phyloP scores from a whole-genome alignment of 257 asterid species.

The Coffea canephora region DNA sequence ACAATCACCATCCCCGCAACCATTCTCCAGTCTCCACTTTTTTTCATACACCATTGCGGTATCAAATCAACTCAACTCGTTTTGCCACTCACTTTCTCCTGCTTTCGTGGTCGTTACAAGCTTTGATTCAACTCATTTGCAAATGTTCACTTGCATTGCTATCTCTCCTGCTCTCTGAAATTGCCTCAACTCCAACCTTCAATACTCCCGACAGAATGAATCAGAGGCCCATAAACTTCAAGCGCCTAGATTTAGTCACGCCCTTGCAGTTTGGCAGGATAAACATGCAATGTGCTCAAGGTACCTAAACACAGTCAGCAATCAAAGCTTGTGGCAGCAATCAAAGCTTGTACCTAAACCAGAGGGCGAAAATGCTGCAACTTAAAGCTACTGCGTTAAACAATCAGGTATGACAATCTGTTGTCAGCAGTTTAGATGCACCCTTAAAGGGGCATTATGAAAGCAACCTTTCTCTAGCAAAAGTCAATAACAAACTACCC shows the following conservation, averaged over 20 bases:
- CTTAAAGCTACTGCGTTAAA: not conserved
- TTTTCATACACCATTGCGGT: not conserved
- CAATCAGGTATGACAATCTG: not conserved
- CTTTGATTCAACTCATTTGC: not conserved
- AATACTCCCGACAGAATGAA: too few relatives aligned
- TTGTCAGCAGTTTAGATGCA: not conserved
- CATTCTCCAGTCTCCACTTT: not conserved
- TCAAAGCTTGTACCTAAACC: not conserved
- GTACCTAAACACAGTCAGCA: not conserved
- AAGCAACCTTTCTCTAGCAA: not conserved
- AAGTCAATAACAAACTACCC: not conserved
- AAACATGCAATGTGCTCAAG: not conserved
- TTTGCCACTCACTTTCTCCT: too few relatives aligned
- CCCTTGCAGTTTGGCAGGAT: too few relatives aligned
- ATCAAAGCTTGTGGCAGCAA: not conserved
- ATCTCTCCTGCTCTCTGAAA: too few relatives aligned
- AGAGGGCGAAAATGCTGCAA: not conserved
- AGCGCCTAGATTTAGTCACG: too few relatives aligned
- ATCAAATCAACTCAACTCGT: too few relatives aligned
- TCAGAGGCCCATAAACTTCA: too few relatives aligned
- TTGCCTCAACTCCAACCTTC: too few relatives aligned
- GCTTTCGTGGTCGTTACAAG: too few relatives aligned
- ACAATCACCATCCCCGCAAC: not conserved
- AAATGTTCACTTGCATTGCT: not conserved
- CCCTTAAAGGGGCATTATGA: not conserved